Evolutionary conservation across 2,329 filamentous ascomycete species (phyloP), one percentile per base, ranked within the genome.

Genomic region (Colletotrichum sp.): DNA sequence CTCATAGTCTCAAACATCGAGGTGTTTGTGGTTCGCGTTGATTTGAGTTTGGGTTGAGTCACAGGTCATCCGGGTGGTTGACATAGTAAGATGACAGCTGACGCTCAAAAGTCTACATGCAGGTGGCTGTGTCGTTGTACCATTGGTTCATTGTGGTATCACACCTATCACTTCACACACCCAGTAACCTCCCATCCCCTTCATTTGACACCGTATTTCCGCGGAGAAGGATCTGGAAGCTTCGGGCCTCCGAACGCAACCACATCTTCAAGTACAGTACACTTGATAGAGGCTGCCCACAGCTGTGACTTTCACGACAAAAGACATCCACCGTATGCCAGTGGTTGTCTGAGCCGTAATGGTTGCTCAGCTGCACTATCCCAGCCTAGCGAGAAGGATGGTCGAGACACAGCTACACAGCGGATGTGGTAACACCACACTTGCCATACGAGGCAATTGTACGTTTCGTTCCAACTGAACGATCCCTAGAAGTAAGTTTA

Each of bases 301-400:
- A 43, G 9, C 3, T 43, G 8, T n/a, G 39, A 6, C 8, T 10
- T 43, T 48, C 18, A 16, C 4, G 34, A 36, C 34, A 6, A 36
- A 36, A 6, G 9, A n/a, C 18, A 8, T 0, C 18, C 8, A 10
- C 18, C 39, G 0, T 18, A 1, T n/a, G 18, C 0, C 16, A 43
- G 18, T 43, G 0, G 16, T 3, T n/a, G 8, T 43, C 18, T 43
- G 0, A 10, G 1, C 0, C 1, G 36, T 39, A 8, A 1, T 39
- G 36, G 36, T 39, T 43, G 18, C 1, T 43, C 18, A 43, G 18
- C 18, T 39, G 16, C 18, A 39, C 16, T 1, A 2, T 39, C 15
- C 16, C 36, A 39, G 8, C 36, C 7, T 39, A 5, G 36, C 36
- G 36, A 39, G 36, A 15, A 18, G 15, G 16, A 16, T 39, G 4